Evolutionary conservation across 305 asterid species (phyloP).

Genomic region (Fraxinus albicans): DNA sequence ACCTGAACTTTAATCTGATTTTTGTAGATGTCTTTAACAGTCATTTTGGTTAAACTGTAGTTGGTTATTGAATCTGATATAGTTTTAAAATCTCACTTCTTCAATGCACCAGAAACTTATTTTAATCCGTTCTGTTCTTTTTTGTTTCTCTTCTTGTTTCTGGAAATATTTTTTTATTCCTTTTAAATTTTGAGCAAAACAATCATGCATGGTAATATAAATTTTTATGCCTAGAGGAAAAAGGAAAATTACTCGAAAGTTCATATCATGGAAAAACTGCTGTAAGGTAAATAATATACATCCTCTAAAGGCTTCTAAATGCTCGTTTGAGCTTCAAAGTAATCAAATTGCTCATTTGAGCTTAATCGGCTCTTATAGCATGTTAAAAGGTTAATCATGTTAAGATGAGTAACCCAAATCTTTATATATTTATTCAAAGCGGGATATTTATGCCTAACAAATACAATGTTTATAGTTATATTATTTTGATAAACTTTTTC

Average conservation of each 20-base stretch:
- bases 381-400: too few relatives aligned
- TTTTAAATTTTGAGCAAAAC: too few relatives aligned
- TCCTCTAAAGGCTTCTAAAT: background rate
- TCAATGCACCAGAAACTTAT: background rate
- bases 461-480: background rate
- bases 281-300: background rate
- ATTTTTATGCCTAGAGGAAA: background rate
- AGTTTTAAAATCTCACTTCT: background rate
- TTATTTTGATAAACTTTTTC: background rate
- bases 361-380: background rate
- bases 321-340: too few relatives aligned
- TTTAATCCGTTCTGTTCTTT: background rate
- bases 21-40: background rate
- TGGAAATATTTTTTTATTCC: too few relatives aligned
- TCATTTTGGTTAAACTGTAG: background rate
- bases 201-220: background rate
- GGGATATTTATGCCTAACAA: background rate
- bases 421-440: background rate
- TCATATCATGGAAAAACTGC: background rate
- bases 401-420: background rate
- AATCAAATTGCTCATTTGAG: background rate
- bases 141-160: background rate
- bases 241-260: background rate
- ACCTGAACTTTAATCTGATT: background rate
- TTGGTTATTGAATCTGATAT: background rate